A percentile compares a stretch with the other conserved stretches of the same genome.
Conservation (phyloP, 2,329 filamentous ascomycete genomes). For the Nemania sp. region DNA sequence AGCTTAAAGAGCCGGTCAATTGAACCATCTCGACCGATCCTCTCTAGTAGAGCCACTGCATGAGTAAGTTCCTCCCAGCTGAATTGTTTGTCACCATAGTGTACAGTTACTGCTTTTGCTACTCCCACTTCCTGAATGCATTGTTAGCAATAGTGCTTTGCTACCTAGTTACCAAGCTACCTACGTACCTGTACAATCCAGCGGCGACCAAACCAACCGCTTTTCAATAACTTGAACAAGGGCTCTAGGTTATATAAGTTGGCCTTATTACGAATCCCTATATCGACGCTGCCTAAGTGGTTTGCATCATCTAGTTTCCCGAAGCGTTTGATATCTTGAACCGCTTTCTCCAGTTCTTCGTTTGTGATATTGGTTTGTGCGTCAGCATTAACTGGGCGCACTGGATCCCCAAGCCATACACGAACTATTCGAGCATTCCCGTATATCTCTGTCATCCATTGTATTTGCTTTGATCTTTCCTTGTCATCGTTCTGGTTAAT, state of each 20-base stretch:
- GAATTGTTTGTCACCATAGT: constrained; percentile 17
- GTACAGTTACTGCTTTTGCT: constrained; percentile 16
- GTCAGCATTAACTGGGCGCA: background rate
- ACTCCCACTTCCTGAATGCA: constrained; percentile 23
- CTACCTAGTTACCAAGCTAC: background rate
- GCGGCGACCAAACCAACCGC: constrained; percentile 15
- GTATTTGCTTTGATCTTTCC: constrained; percentile 19
- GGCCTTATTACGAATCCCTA: constrained; percentile 5
- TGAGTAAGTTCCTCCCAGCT: constrained; percentile 7
- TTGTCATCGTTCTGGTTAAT: constrained; percentile 16
- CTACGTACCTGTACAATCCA: constrained; percentile 9
- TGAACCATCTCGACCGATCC: constrained; percentile 22
- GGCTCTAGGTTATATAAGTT: background rate
- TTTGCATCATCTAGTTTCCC: constrained; percentile 3
- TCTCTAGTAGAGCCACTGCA: constrained; percentile 23
- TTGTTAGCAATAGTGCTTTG: background rate
- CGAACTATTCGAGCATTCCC: constrained; percentile 5
- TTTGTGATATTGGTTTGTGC: constrained; percentile 9
- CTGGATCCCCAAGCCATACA: constrained; percentile 24
- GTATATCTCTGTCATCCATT: constrained; percentile 22
- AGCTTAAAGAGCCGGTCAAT: constrained; percentile 8
- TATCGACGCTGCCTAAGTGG: constrained; percentile 5
- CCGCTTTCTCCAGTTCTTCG: constrained; percentile 11
- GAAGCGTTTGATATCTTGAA: background rate
- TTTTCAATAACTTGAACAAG: constrained; percentile 3